Conservation (phyloP, 371 early-diverging fungal species). For the Choanephora cucurbitarum region DNA sequence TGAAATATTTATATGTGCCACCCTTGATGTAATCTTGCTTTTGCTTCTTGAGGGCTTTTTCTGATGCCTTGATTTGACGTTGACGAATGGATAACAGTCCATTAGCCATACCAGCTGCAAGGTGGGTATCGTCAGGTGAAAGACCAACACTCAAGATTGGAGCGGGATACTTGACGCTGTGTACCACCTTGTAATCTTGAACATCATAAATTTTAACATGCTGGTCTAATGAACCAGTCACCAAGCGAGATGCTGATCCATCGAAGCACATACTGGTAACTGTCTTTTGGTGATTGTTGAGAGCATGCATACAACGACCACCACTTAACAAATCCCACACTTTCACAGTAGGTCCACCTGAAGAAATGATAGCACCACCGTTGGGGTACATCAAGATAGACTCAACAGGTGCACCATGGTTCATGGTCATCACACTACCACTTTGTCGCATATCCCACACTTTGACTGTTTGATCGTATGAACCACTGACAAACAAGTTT, state of each 20-base stretch:
- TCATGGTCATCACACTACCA: conserved; percentile 75
- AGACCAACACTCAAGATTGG: conserved; percentile 85
- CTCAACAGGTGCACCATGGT: conserved; percentile 90
- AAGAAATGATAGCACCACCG: conserved; percentile 79
- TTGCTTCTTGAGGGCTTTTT: conserved; percentile 55
- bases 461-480: conserved; percentile 93
- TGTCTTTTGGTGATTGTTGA: conserved; percentile 94
- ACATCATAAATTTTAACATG: conserved; percentile 93
- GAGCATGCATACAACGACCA: conserved; percentile 71
- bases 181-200: conserved; percentile 82
- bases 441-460: conserved; percentile 88
- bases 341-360: conserved; percentile 79
- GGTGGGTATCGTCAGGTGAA: conserved; percentile 85
- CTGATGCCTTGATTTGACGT: conserved; percentile 63
- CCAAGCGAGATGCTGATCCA: conserved; percentile 69
- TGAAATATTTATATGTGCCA: conserved; percentile 73
- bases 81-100: conserved; percentile 89
- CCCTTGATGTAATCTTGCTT: conserved; percentile 46
- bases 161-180: conserved; percentile 88
- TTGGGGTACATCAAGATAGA: conserved; percentile 82
- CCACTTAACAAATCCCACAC: conserved; percentile 89
- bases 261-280: conserved; percentile 88
- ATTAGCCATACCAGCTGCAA: conserved; percentile 92
- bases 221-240: conserved; percentile 93
- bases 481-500: conserved; percentile 81